These are phyloP conservation scores for Coleophoma crateriformis DNA, from an alignment of 2,329 filamentous ascomycete genomes.

Conservation along the genomic window DNA sequence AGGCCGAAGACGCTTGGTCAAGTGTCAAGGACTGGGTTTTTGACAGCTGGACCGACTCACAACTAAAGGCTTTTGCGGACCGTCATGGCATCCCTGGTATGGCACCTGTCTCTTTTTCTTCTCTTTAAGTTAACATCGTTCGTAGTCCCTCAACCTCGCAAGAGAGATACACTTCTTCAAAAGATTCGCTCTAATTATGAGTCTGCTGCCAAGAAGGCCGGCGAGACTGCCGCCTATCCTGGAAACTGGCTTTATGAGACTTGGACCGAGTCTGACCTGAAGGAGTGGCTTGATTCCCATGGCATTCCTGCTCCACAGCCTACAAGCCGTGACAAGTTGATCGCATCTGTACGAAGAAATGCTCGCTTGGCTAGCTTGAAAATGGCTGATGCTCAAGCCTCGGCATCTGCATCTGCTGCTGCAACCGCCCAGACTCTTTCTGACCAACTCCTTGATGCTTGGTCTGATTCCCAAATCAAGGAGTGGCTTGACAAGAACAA, in stretches of 20 bases:
- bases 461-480: constrained; percentile 88
- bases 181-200: constrained; percentile 80
- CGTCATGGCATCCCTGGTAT: constrained; percentile 67
- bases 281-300: constrained; percentile 86
- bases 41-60: constrained; percentile 66
- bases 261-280: constrained; percentile 89
- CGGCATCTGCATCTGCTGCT: constrained; percentile 59
- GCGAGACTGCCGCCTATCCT: constrained; percentile 79
- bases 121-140: not conserved
- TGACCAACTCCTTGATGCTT: constrained; percentile 81
- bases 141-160: constrained; percentile 74
- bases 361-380: constrained; percentile 72
- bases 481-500: constrained; percentile 88
- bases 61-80: constrained; percentile 90
- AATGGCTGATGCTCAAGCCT: constrained; percentile 53
- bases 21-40: constrained; percentile 87
- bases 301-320: constrained; percentile 85
- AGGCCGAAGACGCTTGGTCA: constrained; percentile 64
- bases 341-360: constrained; percentile 87
- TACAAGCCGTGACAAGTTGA: constrained; percentile 75
- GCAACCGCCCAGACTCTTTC: constrained; percentile 69
- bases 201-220: constrained; percentile 62
- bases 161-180: constrained; percentile 75
- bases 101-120: not conserved
- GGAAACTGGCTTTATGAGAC: constrained; percentile 90